phyloP scores from a whole-genome alignment of 352 stramenopile genomes.

The Phytophthora europaea region DNA sequence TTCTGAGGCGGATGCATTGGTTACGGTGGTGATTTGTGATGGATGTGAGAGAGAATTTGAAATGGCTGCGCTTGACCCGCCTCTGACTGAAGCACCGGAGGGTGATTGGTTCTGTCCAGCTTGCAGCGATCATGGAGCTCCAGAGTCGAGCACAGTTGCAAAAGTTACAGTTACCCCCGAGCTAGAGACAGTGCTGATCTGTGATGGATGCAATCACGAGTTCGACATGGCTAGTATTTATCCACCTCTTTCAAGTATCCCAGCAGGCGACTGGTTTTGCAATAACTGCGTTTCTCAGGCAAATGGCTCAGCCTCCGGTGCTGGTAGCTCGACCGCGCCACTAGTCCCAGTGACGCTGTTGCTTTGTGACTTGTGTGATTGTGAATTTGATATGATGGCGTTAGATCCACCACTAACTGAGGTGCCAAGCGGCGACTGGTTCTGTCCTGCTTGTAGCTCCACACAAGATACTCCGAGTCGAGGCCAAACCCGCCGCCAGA shows the following conservation, averaged over 20 bases:
- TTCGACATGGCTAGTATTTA: slow-evolving; percentile 58
- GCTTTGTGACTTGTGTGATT: slow-evolving; percentile 79
- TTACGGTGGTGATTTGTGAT: slow-evolving; percentile 72
- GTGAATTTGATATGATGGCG: slow-evolving; percentile 66
- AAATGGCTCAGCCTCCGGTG: background rate
- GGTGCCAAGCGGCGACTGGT: slow-evolving; percentile 63
- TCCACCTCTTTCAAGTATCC: slow-evolving; percentile 51
- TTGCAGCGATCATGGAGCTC: slow-evolving; percentile 12
- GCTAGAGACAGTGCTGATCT: slow-evolving; percentile 60
- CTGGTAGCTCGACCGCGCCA: slow-evolving; percentile 2
- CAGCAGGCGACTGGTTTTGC: slow-evolving; percentile 62
- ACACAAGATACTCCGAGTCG: slow-evolving; percentile 5
- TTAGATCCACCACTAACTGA: slow-evolving; percentile 59
- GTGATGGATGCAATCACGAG: slow-evolving; percentile 77
- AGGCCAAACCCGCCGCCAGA: slow-evolving; percentile 1
- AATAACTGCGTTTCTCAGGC: slow-evolving; percentile 21
- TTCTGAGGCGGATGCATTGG: background rate
- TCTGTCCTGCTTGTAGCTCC: slow-evolving; percentile 37
- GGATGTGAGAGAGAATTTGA: slow-evolving; percentile 79
- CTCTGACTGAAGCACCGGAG: slow-evolving; percentile 52
- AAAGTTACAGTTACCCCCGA: slow-evolving; percentile 4
- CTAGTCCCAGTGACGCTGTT: slow-evolving; percentile 50
- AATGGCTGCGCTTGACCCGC: slow-evolving; percentile 57
- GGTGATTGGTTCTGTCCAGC: slow-evolving; percentile 50
- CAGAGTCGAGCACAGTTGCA: background rate